Evolutionary conservation across 2,329 filamentous ascomycete genomes (phyloP).

Genomic region (Teratosphaeria epicoccoides): DNA sequence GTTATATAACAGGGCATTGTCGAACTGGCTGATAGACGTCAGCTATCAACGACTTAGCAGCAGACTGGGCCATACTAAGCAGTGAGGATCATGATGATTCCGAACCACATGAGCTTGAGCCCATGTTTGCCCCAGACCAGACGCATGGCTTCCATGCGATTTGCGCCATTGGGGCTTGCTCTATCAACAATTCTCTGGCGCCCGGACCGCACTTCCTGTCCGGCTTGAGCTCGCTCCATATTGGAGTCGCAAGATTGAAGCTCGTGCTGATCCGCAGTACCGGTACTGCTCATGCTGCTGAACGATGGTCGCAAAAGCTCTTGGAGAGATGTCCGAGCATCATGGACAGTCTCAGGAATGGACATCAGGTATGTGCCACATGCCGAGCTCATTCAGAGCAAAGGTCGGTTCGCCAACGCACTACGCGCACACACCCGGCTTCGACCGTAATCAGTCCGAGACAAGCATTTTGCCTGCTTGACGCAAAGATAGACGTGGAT

Average conservation of each 20-base stretch:
- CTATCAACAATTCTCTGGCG: background rate
- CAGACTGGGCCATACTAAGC: background rate
- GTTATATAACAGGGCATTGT: slow-evolving; percentile 28
- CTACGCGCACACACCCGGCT: background rate
- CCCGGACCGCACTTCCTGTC: background rate
- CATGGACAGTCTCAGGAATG: background rate
- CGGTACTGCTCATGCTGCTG: background rate
- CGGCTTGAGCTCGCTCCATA: background rate
- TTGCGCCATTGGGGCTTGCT: background rate
- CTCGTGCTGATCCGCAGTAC: background rate
- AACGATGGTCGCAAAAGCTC: background rate
- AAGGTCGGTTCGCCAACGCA: background rate
- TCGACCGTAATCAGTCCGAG: background rate
- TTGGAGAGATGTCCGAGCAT: background rate
- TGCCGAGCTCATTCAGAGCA: background rate
- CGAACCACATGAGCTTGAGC: slow-evolving; percentile 1
- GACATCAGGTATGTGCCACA: background rate
- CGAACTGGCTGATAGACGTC: slow-evolving; percentile 22
- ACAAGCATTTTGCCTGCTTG: background rate
- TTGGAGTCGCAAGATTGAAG: background rate
- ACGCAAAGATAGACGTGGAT: background rate
- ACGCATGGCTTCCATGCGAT: background rate
- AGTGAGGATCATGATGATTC: background rate
- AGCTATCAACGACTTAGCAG: too few species aligned
- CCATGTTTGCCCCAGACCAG: slow-evolving; percentile 1